A percentile compares a stretch with the other conserved stretches of the same genome.
These are phyloP conservation scores for Coprinellus aureogranulatus DNA, from an alignment of 768 basidiomycete genomes.

Conservation along the genomic window DNA sequence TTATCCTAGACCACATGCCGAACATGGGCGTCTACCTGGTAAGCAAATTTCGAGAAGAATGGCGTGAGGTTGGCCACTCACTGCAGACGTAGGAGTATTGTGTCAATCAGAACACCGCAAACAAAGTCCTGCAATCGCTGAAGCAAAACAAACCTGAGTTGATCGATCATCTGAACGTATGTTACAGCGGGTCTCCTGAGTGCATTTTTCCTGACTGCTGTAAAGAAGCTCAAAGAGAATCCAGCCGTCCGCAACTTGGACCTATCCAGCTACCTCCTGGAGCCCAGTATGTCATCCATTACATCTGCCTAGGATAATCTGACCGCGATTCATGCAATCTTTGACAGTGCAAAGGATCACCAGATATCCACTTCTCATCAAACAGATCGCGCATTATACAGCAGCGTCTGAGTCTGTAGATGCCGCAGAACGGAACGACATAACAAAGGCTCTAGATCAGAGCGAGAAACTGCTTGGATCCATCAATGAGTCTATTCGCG, in stretches of 20 bases:
- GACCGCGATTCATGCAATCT: background rate
- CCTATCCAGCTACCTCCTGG: conserved; percentile 84
- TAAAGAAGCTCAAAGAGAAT: conserved; percentile 51
- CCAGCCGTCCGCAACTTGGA: conserved; percentile 79
- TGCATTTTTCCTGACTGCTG: background rate
- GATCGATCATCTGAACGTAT: conserved; percentile 64
- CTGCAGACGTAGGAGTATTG: conserved; percentile 68
- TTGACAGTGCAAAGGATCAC: conserved; percentile 89
- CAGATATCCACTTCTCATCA: conserved; percentile 86
- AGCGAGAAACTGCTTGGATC: conserved; percentile 72
- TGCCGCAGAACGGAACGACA: conserved; percentile 46
- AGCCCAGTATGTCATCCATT: conserved; percentile 63
- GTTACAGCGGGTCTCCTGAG: conserved; percentile 2
- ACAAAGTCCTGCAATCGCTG: conserved; percentile 71
- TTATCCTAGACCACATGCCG: conserved; percentile 70
- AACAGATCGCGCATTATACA: conserved; percentile 79
- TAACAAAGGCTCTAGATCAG: conserved; percentile 54
- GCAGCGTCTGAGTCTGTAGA: conserved; percentile 43
- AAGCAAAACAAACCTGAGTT: conserved; percentile 67
- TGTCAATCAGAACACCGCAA: conserved; percentile 79
- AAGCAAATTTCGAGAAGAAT: conserved; percentile 13
- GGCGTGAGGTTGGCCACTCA: background rate
- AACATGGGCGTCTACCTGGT: conserved; percentile 83
- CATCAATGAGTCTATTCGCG: conserved; percentile 88
- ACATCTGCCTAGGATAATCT: background rate